Percentiles rank a stretch among this genome's conserved stretches.
Conservation (phyloP, 768 basidiomycete species). For the Mycena sanguinolenta region DNA sequence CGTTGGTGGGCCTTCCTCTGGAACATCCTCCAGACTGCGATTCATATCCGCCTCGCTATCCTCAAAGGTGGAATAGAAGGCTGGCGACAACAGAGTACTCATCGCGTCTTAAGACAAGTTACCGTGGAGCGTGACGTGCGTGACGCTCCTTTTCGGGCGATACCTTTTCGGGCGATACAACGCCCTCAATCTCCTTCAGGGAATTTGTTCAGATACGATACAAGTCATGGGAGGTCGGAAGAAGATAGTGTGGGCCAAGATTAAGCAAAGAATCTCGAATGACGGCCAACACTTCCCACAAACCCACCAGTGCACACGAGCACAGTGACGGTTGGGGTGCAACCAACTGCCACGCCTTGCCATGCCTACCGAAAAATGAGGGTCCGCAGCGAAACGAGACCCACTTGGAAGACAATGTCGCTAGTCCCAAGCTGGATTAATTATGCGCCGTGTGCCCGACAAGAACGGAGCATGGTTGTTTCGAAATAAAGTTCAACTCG, state of each 20-base stretch:
- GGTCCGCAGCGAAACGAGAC: too few species aligned
- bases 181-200: conserved; percentile 15
- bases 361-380: conserved; percentile 35
- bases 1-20: conserved; percentile 46
- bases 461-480: too few species aligned
- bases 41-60: conserved; percentile 43
- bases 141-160: background rate
- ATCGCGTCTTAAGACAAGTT: background rate
- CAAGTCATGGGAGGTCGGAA: background rate
- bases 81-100: conserved; percentile 26
- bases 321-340: conserved; percentile 8
- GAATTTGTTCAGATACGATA: background rate
- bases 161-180: background rate
- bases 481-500: too few species aligned
- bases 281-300: background rate
- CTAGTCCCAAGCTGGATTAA: too few species aligned
- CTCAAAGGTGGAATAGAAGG: conserved; percentile 34
- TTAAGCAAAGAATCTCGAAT: background rate
- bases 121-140: background rate
- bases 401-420: too few species aligned
- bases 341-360: conserved; percentile 11
- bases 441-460: too few species aligned
- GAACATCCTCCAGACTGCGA: conserved; percentile 50
- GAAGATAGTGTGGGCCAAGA: background rate
- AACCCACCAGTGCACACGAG: conserved; percentile 1